A percentile compares a stretch with the other conserved stretches of the same genome.
These are phyloP conservation scores for Fallopia convolvulus DNA, from an alignment of 148 eudicot species.

Conservation along the genomic window DNA sequence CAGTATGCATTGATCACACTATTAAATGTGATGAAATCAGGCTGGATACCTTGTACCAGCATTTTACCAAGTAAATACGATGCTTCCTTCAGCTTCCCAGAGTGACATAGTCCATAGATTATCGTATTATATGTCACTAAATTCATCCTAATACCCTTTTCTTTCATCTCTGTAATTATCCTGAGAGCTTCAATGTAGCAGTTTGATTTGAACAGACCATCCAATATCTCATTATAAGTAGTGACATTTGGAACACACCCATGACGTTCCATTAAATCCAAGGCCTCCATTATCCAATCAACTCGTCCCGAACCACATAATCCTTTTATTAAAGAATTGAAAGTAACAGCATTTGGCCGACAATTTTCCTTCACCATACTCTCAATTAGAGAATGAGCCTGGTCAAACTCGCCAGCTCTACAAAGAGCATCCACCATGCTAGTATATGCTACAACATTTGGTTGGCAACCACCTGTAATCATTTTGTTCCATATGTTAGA, in stretches of 20 bases:
- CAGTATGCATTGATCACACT: slow-evolving; percentile 42
- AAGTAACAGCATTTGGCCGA: slow-evolving; percentile 63
- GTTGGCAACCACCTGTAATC: slow-evolving; percentile 57
- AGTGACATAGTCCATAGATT: slow-evolving; percentile 43
- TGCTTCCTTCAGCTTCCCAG: slow-evolving; percentile 37
- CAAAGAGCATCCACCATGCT: slow-evolving; percentile 82
- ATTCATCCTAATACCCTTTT: slow-evolving; percentile 41
- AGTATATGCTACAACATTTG: slow-evolving; percentile 79
- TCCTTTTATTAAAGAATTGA: slow-evolving; percentile 55
- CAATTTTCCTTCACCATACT: slow-evolving; percentile 49
- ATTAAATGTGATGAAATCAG: slow-evolving; percentile 60
- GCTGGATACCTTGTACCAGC: slow-evolving; percentile 41
- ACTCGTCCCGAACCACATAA: slow-evolving; percentile 48
- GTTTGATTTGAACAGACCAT: slow-evolving; percentile 46
- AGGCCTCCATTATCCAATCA: slow-evolving; percentile 49
- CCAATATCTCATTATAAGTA: slow-evolving; percentile 59
- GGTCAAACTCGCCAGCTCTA: slow-evolving; percentile 51
- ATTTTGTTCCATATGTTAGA: slow-evolving; percentile 70
- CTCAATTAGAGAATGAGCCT: slow-evolving; percentile 50
- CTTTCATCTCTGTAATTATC: slow-evolving; percentile 44
- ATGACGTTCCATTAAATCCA: slow-evolving; percentile 43
- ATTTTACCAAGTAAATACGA: slow-evolving; percentile 49
- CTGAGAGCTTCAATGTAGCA: slow-evolving; percentile 28
- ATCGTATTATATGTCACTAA: slow-evolving; percentile 58
- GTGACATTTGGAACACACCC: slow-evolving; percentile 40